These are phyloP conservation scores for Achlya hypogyna DNA, from an alignment of 352 stramenopile genomes.

Conservation along the genomic window DNA sequence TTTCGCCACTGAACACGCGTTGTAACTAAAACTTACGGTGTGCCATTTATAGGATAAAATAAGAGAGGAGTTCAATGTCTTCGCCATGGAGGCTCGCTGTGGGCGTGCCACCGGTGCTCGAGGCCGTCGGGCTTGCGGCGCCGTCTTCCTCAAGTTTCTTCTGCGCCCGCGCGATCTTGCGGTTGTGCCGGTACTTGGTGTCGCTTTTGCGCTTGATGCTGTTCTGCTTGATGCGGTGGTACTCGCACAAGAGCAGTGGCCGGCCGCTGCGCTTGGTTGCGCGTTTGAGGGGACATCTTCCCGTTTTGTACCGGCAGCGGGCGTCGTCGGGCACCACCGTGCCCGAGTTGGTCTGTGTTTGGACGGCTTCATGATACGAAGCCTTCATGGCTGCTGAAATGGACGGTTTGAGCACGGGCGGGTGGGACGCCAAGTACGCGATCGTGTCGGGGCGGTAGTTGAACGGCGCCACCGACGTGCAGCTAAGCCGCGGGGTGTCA, in stretches of 20 bases:
- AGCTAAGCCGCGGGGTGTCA: neutral
- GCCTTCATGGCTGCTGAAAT: neutral
- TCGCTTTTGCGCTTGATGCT: constrained; percentile 20
- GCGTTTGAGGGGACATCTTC: constrained; percentile 10
- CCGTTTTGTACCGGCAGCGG: constrained; percentile 19
- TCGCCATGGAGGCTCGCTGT: neutral
- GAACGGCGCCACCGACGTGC: neutral
- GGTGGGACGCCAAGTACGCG: neutral
- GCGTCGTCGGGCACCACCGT: neutral
- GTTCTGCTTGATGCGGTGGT: constrained; percentile 19
- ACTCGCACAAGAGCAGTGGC: constrained; percentile 15
- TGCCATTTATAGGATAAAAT: constrained; percentile 18
- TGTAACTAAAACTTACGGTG: neutral
- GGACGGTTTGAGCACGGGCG: neutral
- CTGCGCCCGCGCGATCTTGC: constrained; percentile 7
- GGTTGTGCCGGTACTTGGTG: constrained; percentile 9
- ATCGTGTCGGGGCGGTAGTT: neutral
- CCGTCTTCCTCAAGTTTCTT: neutral
- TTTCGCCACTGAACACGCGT: no score
- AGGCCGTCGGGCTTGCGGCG: neutral
- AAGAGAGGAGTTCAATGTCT: constrained; percentile 15
- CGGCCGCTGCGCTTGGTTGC: constrained; percentile 12
- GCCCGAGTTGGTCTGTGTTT: neutral
- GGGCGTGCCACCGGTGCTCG: neutral
- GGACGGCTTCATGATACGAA: constrained; percentile 16